Evolutionary conservation across 1,284 basidiomycete genomes (phyloP), one percentile per base, ranked within the genome.

Genomic region (Clitocybe nebularis): DNA sequence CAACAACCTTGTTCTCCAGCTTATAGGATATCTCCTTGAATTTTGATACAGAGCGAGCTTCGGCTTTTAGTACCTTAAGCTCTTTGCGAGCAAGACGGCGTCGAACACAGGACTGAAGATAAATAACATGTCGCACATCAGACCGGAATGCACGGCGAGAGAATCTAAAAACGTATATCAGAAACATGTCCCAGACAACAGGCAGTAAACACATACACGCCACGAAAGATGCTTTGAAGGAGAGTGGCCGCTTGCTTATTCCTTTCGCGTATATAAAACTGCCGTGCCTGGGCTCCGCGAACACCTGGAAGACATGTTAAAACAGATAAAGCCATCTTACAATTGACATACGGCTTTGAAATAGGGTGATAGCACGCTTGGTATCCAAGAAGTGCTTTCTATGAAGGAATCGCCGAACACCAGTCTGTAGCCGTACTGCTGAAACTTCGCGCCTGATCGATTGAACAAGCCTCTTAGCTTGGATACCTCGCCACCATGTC

Each of bases 11-110:
- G 78, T 99, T 99, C 72, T 99, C 96, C 47, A 99, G 77, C 55
- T 83, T 84, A 64, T 98, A 99, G 0, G 96, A 98, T 52, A 97
- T 97, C 69, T 99, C 96, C 69, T 99, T 97, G 79, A 96, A 96
- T 64, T 96, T 97, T 53, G 89, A 89, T 22, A 95, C 95, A 0
- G 95, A 98, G 42, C 93, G 91, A 17, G 96, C 96, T 64, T 99
- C 96, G 19, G 84, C 79, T 57, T 81, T 86, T 48, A 98, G 80
- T 4, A 71, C 74, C 52, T 86, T 85, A 44, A 99, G 80, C 61
- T 97, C 84, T 53, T 84, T 87, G 49, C 86, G 81, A 21, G 96
- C 96, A 37, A 90, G 69, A 32, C 91, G 84, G 21, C 95, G 89
- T 40, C 96, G 89, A 47, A 95, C 74, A 58, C 92, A 94, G 14